Evolutionary conservation across 2,329 filamentous ascomycete species (phyloP).

Genomic region (Claviceps sp.): DNA sequence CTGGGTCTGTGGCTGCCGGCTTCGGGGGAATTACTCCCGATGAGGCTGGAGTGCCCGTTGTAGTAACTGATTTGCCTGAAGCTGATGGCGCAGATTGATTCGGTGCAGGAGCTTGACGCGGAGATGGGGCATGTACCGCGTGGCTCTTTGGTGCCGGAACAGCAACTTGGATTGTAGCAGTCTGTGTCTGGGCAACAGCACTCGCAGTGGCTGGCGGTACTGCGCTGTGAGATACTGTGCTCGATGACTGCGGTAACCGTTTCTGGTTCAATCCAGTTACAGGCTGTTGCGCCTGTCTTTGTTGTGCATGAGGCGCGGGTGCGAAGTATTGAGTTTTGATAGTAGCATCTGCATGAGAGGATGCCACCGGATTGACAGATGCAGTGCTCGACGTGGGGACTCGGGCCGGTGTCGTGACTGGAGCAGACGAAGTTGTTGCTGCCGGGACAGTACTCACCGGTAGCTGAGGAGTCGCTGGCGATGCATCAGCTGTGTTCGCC

Average conservation of each 20-base stretch:
- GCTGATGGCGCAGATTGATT: slow-evolving; percentile 5
- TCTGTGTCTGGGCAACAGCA: background rate
- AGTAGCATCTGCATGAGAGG: slow-evolving; percentile 4
- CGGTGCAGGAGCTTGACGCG: slow-evolving; percentile 1
- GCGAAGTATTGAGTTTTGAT: background rate
- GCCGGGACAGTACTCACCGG: background rate
- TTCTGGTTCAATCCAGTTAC: background rate
- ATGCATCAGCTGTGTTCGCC: background rate
- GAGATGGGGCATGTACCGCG: background rate
- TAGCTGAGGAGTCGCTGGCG: background rate
- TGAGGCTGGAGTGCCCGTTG: background rate
- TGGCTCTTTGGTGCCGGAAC: slow-evolving; percentile 8
- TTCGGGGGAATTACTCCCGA: slow-evolving; percentile 9
- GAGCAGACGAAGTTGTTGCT: background rate
- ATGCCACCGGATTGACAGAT: slow-evolving; percentile 8
- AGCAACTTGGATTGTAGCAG: slow-evolving; percentile 6
- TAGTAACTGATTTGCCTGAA: slow-evolving; percentile 8
- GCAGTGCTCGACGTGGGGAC: background rate
- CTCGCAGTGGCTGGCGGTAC: background rate
- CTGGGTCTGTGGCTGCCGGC: slow-evolving; percentile 46
- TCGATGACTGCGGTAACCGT: background rate
- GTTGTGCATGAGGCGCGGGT: slow-evolving; percentile 5
- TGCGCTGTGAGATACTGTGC: slow-evolving; percentile 3
- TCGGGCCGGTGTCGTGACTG: background rate
- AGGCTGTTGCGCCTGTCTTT: background rate